These are phyloP conservation scores for Nicotiana obtusifolia DNA, from an alignment of 257 asterid species.

Conservation along the genomic window DNA sequence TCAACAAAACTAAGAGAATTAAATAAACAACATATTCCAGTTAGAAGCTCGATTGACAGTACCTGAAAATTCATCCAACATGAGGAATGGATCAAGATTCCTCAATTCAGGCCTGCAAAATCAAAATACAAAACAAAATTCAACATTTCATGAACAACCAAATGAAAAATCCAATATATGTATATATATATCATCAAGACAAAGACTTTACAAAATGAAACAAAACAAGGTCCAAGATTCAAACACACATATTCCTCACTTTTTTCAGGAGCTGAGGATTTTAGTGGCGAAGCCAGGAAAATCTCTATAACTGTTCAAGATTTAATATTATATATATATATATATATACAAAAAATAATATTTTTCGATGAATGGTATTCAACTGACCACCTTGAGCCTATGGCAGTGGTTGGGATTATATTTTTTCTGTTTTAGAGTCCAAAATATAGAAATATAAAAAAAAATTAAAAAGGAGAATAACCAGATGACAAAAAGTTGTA, in stretches of 20 bases:
- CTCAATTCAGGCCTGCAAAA: constrained; percentile 70
- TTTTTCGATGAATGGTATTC: no score
- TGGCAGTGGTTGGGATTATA: no score
- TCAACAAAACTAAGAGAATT: neutral
- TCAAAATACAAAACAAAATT: constrained; percentile 7
- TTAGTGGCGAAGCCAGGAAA: no score
- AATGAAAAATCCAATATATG: neutral
- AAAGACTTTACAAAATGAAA: neutral
- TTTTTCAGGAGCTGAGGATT: no score
- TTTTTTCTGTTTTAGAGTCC: neutral
- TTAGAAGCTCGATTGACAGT: neutral
- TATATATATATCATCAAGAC: neutral
- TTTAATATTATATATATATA: no score
- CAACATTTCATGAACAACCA: neutral
- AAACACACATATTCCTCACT: neutral
- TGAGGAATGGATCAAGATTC: constrained; percentile 78
- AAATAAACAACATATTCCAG: neutral
- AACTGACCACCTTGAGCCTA: no score
- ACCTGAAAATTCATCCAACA: constrained; percentile 91
- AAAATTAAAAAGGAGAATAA: neutral
- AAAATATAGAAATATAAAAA: no score
- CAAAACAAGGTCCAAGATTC: neutral
- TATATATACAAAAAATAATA: no score
- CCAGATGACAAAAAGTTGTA: neutral
- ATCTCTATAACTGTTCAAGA: no score